phyloP scores from a whole-genome alignment of 208 protist genomes.

The Wallacemonas collosoma region DNA sequence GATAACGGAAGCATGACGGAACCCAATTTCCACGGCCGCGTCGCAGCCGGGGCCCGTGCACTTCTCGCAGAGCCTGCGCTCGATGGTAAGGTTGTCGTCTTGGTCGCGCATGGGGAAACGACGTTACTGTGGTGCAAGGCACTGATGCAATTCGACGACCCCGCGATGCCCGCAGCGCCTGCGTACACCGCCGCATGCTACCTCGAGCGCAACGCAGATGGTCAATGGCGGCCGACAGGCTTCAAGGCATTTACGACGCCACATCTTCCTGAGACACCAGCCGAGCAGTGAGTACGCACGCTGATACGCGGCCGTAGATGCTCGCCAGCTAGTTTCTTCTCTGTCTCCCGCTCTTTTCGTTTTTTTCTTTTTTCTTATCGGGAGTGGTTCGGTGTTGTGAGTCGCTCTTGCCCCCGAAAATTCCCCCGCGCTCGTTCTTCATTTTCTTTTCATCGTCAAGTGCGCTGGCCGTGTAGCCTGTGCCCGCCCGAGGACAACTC shows the following conservation, averaged over 20 bases:
- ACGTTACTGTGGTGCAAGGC: constrained; percentile 32
- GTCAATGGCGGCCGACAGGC: not conserved
- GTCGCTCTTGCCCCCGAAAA: too few species aligned
- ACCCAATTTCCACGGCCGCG: constrained; percentile 33
- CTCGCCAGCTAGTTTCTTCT: not conserved
- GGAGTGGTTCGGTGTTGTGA: too few species aligned
- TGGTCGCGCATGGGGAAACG: constrained; percentile 45
- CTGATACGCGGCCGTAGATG: not conserved
- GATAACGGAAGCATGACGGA: constrained; percentile 34
- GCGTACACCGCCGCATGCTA: constrained; percentile 36
- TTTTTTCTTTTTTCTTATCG: not conserved
- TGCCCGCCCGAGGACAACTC: too few species aligned
- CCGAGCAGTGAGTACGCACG: not conserved
- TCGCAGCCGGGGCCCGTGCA: constrained; percentile 21
- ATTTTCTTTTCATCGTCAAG: too few species aligned
- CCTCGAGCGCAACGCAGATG: not conserved
- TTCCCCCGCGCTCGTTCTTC: too few species aligned
- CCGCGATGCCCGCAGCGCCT: not conserved
- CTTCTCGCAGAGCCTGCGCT: constrained; percentile 26
- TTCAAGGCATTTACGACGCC: constrained; percentile 9
- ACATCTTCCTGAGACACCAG: not conserved
- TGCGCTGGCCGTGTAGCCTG: too few species aligned
- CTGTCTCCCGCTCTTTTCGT: not conserved
- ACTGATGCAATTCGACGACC: not conserved
- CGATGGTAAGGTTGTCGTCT: constrained; percentile 45